A percentile compares a stretch with the other conserved stretches of the same genome.
These are phyloP conservation scores for Stagonosporopsis vannaccii DNA, from an alignment of 2,329 filamentous ascomycete genomes.

Conservation along the genomic window DNA sequence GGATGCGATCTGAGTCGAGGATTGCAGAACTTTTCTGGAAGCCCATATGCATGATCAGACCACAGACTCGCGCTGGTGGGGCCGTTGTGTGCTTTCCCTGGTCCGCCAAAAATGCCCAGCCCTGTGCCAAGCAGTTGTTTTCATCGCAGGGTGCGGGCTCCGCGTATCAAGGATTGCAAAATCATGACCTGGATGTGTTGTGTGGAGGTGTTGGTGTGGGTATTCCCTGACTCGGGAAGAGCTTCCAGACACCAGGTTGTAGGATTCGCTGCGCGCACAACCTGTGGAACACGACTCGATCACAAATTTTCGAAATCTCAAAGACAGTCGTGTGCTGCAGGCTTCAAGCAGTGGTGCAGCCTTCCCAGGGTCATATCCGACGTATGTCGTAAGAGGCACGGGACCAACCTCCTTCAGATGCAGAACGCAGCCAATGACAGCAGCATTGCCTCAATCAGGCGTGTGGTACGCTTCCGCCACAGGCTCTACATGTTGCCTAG, in stretches of 20 bases:
- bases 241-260: slow-evolving; percentile 13
- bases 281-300: background rate
- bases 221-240: background rate
- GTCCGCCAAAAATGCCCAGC: slow-evolving; percentile 11
- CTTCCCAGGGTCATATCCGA: background rate
- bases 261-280: background rate
- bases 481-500: background rate
- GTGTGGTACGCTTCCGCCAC: background rate
- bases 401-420: background rate
- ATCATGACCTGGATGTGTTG: slow-evolving; percentile 1
- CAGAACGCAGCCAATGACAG: background rate
- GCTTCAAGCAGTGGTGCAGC: background rate
- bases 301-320: background rate
- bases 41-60: slow-evolving; percentile 11
- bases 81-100: background rate
- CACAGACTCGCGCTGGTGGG: slow-evolving; percentile 9
- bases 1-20: background rate
- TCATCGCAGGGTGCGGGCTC: background rate
- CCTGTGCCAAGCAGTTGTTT: slow-evolving; percentile 5
- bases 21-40: slow-evolving; percentile 7
- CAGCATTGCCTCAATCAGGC: background rate
- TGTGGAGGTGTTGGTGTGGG: slow-evolving; percentile 4
- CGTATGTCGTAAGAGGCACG: slow-evolving; percentile 1
- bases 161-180: background rate
- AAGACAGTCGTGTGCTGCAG: background rate